Evolutionary conservation across 495 filamentous ascomycete species (phyloP).

Genomic region (Hypoxylon fragiforme): DNA sequence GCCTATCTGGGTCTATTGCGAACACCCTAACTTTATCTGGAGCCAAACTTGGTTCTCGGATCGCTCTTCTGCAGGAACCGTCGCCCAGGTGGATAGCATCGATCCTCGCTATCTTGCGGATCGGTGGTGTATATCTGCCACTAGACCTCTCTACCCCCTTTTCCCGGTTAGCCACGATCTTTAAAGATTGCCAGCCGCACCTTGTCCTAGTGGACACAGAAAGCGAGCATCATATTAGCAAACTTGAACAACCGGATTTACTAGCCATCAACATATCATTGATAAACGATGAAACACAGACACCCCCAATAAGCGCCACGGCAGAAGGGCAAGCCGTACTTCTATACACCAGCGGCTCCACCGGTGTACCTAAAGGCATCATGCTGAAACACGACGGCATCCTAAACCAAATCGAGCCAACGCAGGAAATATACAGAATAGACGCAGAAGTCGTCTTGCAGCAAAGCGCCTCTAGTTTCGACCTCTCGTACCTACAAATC

Average conservation of each 20-base stretch:
- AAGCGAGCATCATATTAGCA: conserved; percentile 33
- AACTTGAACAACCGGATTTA: not conserved
- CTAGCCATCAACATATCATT: not conserved
- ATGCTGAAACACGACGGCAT: conserved; percentile 37
- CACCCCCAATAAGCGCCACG: not conserved
- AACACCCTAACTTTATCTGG: conserved; percentile 7
- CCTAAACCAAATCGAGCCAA: conserved; percentile 19
- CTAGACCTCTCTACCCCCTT: conserved; percentile 46
- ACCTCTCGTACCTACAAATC: conserved; percentile 38
- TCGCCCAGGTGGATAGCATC: conserved; percentile 50
- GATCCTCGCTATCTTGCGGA: conserved; percentile 53
- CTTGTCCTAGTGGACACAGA: conserved; percentile 47
- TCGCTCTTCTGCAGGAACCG: conserved; percentile 39
- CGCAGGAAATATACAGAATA: conserved; percentile 7
- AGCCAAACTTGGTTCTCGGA: not conserved
- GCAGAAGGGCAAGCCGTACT: conserved; percentile 34
- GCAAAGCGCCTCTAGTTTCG: conserved; percentile 37
- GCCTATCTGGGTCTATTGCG: not conserved
- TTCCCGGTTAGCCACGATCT: conserved; percentile 23
- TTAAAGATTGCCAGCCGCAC: conserved; percentile 7
- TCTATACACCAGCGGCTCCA: conserved; percentile 54
- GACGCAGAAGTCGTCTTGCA: conserved; percentile 31
- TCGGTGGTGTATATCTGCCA: conserved; percentile 56
- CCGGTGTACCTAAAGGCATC: conserved; percentile 53
- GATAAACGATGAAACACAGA: not conserved